Percentiles rank a stretch among this genome's conserved stretches.
phyloP scores from a whole-genome alignment of 1,284 basidiomycete genomes.

The Tylopilus orsonianus region DNA sequence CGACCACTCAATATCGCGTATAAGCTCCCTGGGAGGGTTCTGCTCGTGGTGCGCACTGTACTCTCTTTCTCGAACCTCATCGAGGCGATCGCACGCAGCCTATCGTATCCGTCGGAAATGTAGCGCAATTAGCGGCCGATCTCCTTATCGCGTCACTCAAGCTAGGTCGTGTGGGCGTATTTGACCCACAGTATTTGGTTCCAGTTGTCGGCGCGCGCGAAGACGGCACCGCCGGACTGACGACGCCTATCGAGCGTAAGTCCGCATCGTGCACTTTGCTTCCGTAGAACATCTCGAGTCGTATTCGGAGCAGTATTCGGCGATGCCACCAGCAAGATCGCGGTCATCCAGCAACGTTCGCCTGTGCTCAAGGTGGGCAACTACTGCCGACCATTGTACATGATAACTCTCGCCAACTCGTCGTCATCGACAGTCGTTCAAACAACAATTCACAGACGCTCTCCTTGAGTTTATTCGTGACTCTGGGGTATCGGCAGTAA shows the following conservation, averaged over 20 bases:
- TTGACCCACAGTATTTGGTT: constrained; percentile 60
- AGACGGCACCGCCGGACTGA: constrained; percentile 55
- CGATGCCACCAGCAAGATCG: constrained; percentile 44
- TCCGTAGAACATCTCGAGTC: not conserved
- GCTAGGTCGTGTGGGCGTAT: constrained; percentile 58
- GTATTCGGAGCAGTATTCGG: constrained; percentile 57
- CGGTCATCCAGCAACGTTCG: constrained; percentile 74
- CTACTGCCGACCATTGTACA: not conserved
- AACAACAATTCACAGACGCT: constrained; percentile 62
- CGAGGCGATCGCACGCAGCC: constrained; percentile 49
- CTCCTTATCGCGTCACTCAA: constrained; percentile 66
- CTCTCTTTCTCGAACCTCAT: not conserved
- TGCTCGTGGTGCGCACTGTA: constrained; percentile 46
- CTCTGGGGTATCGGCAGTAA: constrained; percentile 47
- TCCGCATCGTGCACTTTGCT: not conserved
- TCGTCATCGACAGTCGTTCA: constrained; percentile 49
- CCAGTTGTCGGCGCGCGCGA: constrained; percentile 70
- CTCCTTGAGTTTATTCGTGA: constrained; percentile 55
- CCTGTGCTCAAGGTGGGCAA: constrained; percentile 65
- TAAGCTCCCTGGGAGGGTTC: constrained; percentile 43
- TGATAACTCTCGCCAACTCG: constrained; percentile 1
- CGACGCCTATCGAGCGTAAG: constrained; percentile 74
- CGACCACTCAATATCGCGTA: constrained; percentile 33
- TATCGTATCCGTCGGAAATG: constrained; percentile 76
- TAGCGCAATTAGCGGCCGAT: constrained; percentile 74